phyloP scores from a whole-genome alignment of 345 rosid genomes.

The Populus ilicifolia region DNA sequence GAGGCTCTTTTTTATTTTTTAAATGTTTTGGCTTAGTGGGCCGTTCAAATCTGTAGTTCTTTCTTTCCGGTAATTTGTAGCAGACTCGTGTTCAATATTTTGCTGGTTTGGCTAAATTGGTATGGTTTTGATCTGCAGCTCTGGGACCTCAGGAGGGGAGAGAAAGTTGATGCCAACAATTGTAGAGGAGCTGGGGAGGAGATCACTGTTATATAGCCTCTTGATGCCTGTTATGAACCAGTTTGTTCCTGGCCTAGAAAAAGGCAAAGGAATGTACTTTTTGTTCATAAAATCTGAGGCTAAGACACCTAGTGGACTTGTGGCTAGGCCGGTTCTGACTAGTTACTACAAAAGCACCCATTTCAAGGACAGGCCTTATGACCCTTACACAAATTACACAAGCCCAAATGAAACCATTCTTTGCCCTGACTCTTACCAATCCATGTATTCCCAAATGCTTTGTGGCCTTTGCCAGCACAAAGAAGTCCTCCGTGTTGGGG shows the following conservation, averaged over 20 bases:
- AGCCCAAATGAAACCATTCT: constrained; percentile 59
- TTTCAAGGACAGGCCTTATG: constrained; percentile 43
- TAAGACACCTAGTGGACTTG: constrained; percentile 49
- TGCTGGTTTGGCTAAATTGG: constrained; percentile 13
- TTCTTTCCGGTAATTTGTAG: background rate
- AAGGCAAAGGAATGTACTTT: constrained; percentile 62
- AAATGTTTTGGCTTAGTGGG: background rate
- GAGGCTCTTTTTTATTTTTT: background rate
- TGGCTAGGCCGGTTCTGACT: constrained; percentile 59
- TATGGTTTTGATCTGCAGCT: constrained; percentile 38
- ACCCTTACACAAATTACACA: constrained; percentile 52
- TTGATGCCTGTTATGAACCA: constrained; percentile 56
- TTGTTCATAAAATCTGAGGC: constrained; percentile 57
- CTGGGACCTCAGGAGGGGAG: constrained; percentile 92
- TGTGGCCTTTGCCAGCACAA: constrained; percentile 49
- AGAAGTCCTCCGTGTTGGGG: constrained; percentile 53
- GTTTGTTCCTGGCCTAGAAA: constrained; percentile 43
- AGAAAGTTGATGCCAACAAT: constrained; percentile 62
- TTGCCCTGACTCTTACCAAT: constrained; percentile 50
- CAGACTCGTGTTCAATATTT: background rate
- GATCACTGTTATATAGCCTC: constrained; percentile 47
- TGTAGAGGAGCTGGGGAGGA: constrained; percentile 46
- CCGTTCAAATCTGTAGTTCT: background rate
- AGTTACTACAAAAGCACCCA: constrained; percentile 56
- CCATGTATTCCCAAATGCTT: constrained; percentile 58